Evolutionary conservation across 371 early-diverging fungal species (phyloP).

Genomic region (Dinochytrium kinnereticum): DNA sequence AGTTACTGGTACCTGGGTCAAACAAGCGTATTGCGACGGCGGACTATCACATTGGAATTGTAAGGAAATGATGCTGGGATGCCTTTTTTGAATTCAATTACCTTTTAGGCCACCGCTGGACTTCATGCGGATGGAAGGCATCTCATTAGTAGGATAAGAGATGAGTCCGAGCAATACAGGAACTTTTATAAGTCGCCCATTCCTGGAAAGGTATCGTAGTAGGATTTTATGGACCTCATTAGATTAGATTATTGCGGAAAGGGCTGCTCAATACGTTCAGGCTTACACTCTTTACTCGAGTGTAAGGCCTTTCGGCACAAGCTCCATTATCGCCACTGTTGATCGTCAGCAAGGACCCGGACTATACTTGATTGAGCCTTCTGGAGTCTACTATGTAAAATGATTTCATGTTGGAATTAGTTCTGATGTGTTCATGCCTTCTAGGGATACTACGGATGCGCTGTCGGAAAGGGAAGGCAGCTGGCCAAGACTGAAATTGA

Average conservation of each 20-base stretch:
- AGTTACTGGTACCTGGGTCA: constrained; percentile 88
- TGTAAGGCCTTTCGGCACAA: constrained; percentile 96
- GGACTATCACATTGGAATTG: constrained; percentile 92
- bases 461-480: constrained; percentile 95
- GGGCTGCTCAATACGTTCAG: constrained; percentile 90
- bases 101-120: constrained; percentile 84
- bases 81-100: constrained; percentile 10
- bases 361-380: constrained; percentile 95
- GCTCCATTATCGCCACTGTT: constrained; percentile 81
- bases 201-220: constrained; percentile 74
- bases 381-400: constrained; percentile 91
- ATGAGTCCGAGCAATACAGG: constrained; percentile 90
- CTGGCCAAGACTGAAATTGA: constrained; percentile 97
- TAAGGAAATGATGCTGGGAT: constrained; percentile 44
- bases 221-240: not conserved
- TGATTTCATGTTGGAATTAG: not conserved
- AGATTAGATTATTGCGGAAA: constrained; percentile 83
- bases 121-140: constrained; percentile 95
- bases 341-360: constrained; percentile 79
- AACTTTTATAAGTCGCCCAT: constrained; percentile 83
- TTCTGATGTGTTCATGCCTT: not conserved
- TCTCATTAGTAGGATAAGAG: constrained; percentile 86
- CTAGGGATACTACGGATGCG: constrained; percentile 93
- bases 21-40: constrained; percentile 93
- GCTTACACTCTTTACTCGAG: constrained; percentile 96